These are phyloP conservation scores for Alternaria solani DNA, from an alignment of 2,329 filamentous ascomycete genomes.

Conservation along the genomic window DNA sequence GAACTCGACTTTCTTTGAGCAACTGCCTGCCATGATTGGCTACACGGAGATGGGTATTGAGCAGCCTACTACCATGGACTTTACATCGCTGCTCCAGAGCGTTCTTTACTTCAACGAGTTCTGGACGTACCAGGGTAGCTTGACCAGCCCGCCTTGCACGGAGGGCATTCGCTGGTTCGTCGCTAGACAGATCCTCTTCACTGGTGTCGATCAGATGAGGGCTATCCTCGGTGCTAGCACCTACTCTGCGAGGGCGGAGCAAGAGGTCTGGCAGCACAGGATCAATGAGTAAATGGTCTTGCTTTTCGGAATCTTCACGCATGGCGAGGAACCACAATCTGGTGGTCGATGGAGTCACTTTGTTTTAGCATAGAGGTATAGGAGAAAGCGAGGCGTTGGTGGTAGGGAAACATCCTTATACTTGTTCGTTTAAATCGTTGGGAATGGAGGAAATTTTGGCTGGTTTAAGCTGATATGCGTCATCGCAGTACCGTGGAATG, in stretches of 20 bases:
- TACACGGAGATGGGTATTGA: slow-evolving; percentile 47
- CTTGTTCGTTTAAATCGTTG: too few species aligned
- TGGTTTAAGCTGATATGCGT: too few species aligned
- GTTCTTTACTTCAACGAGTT: slow-evolving; percentile 55
- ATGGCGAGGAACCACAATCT: not conserved
- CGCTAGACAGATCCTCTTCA: slow-evolving; percentile 53
- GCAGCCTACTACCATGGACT: slow-evolving; percentile 39
- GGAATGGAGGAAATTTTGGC: too few species aligned
- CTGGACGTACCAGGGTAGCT: slow-evolving; percentile 59
- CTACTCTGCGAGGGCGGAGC: slow-evolving; percentile 55
- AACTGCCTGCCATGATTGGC: slow-evolving; percentile 52
- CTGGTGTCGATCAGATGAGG: slow-evolving; percentile 59
- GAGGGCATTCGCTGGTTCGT: slow-evolving; percentile 60
- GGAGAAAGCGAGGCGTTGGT: not conserved
- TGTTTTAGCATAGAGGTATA: not conserved
- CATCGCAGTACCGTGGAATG: too few species aligned
- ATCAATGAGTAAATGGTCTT: slow-evolving; percentile 47
- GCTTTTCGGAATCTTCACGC: not conserved
- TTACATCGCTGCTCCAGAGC: slow-evolving; percentile 46
- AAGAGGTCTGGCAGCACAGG: slow-evolving; percentile 58
- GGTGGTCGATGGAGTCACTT: not conserved
- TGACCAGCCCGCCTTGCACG: slow-evolving; percentile 59
- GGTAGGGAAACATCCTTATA: not conserved
- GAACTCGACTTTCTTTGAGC: slow-evolving; percentile 53
- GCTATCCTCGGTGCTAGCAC: slow-evolving; percentile 56